Conservation (phyloP, 108 stramenopile species). For the Cyclotella choctawhatcheeana region DNA sequence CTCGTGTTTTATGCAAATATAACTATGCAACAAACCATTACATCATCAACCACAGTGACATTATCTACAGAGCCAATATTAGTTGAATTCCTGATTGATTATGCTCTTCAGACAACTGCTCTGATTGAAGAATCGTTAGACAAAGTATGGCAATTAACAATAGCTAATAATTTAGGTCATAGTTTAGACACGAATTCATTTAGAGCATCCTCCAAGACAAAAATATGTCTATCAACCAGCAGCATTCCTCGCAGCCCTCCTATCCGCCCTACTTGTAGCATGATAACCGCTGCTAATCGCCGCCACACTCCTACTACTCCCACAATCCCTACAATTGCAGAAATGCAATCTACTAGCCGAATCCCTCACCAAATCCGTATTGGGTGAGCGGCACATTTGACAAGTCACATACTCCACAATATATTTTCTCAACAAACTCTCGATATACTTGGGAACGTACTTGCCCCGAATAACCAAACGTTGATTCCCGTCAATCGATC, state of each 20-base stretch:
- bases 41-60: no score
- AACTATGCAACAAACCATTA: no score
- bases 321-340: slow-evolving; percentile 95
- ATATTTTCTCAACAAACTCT: slow-evolving; percentile 97
- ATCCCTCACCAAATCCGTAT: slow-evolving; percentile 96
- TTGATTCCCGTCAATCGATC: slow-evolving; percentile 97
- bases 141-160: no score
- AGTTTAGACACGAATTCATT: no score
- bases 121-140: no score
- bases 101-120: no score
- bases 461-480: slow-evolving; percentile 97
- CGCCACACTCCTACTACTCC: slow-evolving; percentile 91
- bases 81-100: no score
- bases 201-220: no score
- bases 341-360: slow-evolving; percentile 90
- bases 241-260: slow-evolving; percentile 94
- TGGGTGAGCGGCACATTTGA: slow-evolving; percentile 97
- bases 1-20: no score
- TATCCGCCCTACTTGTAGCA: slow-evolving; percentile 97
- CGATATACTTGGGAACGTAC: slow-evolving; percentile 98
- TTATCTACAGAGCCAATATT: no score
- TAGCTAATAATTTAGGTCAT: no score
- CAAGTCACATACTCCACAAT: slow-evolving; percentile 99
- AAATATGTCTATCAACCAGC: slow-evolving; percentile 63
- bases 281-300: slow-evolving; percentile 97